Percentiles rank a stretch among this genome's conserved stretches.
phyloP scores from a whole-genome alignment of 345 rosid genomes.

The Sonneratia alba region DNA sequence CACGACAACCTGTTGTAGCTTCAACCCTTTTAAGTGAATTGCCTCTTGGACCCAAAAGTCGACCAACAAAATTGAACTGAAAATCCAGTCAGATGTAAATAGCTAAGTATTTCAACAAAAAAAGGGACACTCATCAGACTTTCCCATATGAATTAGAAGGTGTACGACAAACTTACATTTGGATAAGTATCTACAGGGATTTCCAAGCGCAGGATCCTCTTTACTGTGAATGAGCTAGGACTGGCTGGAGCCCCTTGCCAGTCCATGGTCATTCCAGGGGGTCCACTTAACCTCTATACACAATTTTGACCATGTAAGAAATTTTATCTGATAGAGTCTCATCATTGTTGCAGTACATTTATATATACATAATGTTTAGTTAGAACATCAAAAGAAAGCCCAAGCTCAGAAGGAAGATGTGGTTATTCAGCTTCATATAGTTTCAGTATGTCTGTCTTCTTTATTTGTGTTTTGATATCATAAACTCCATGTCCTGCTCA shows the following conservation, averaged over 20 bases:
- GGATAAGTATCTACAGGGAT: conserved; percentile 93
- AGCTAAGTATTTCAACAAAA: neutral
- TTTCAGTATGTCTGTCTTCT: neutral
- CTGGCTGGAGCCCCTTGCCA: conserved; percentile 99
- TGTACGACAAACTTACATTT: conserved; percentile 30
- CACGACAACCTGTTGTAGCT: conserved; percentile 97
- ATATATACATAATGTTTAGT: neutral
- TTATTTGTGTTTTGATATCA: neutral
- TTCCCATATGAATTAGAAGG: conserved; percentile 2
- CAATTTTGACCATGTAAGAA: neutral
- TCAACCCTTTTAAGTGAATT: conserved; percentile 97
- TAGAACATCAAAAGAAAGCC: neutral
- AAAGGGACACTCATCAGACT: conserved; percentile 1
- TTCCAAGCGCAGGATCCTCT: conserved; percentile 95
- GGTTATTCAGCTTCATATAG: neutral
- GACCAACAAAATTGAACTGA: conserved; percentile 96
- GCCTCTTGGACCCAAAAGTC: conserved; percentile 97
- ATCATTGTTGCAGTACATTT: neutral
- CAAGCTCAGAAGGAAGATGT: neutral
- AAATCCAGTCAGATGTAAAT: conserved; percentile 1
- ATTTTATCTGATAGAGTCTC: neutral
- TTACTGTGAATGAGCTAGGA: conserved; percentile 83
- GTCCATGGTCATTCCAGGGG: conserved; percentile 96
- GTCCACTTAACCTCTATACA: conserved; percentile 69
- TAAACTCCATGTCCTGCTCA: neutral